Conservation (phyloP, 2,329 filamentous ascomycete genomes). For the Colletotrichum destructivum region DNA sequence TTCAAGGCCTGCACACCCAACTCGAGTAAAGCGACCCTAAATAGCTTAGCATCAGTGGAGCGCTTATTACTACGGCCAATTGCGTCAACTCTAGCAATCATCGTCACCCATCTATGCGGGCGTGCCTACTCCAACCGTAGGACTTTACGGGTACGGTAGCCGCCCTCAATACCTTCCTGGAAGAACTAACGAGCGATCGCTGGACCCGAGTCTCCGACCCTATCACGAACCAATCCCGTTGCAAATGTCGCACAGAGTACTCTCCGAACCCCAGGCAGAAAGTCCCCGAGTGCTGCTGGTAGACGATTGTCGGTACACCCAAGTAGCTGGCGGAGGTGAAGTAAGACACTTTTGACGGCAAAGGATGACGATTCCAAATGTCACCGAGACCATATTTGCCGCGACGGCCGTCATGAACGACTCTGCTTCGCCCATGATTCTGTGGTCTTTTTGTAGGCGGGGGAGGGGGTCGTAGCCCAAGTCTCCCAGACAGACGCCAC, state of each 20-base stretch:
- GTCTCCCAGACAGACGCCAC: slow-evolving; percentile 22
- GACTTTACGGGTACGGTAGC: background rate
- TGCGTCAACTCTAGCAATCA: background rate
- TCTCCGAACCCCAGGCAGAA: slow-evolving; percentile 5
- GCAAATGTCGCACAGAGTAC: background rate
- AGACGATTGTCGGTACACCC: background rate
- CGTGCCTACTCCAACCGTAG: background rate
- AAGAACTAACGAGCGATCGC: background rate
- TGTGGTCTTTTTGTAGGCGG: background rate
- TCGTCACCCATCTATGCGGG: background rate
- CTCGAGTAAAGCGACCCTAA: background rate
- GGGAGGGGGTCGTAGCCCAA: background rate
- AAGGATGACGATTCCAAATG: background rate
- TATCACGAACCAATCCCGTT: background rate
- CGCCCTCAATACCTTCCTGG: background rate
- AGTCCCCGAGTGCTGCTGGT: background rate
- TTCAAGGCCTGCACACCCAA: background rate
- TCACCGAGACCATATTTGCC: background rate
- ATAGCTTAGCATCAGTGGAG: background rate
- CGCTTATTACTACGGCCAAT: background rate
- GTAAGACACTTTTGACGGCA: background rate
- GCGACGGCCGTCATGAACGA: slow-evolving; percentile 11
- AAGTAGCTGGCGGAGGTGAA: background rate
- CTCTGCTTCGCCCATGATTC: slow-evolving; percentile 7
- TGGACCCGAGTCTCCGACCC: background rate